A percentile compares a stretch with the other conserved stretches of the same genome.
Conservation (phyloP, 768 basidiomycete genomes). For the Hericium erinaceus region DNA sequence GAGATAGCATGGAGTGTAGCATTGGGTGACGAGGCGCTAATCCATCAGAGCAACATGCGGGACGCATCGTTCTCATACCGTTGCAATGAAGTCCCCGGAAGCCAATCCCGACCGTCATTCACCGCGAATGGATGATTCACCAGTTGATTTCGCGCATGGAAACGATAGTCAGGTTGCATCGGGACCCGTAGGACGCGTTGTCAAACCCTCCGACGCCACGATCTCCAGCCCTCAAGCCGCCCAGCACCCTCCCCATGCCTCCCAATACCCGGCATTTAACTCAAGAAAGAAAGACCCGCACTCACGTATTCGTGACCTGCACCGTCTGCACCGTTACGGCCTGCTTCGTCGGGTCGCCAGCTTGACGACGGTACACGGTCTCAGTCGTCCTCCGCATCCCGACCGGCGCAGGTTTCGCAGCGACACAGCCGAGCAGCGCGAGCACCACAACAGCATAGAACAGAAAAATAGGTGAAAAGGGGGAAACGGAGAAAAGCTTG, state of each 20-base stretch:
- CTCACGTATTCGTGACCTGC: constrained; percentile 32
- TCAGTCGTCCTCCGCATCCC: background rate
- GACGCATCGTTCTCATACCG: background rate
- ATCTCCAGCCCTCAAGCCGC: too few species aligned
- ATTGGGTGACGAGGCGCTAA: background rate
- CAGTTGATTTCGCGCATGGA: too few species aligned
- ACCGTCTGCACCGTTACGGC: constrained; percentile 29
- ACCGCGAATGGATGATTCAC: too few species aligned
- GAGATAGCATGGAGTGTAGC: background rate
- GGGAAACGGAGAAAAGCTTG: constrained; percentile 2
- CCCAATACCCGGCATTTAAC: too few species aligned
- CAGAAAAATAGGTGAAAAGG: background rate
- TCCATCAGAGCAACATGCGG: background rate
- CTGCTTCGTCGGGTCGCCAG: constrained; percentile 18
- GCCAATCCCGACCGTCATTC: too few species aligned
- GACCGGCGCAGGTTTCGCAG: background rate
- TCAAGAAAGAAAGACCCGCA: background rate
- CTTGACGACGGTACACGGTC: constrained; percentile 11
- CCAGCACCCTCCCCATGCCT: too few species aligned
- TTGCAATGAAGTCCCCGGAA: too few species aligned
- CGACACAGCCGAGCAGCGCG: constrained; percentile 2
- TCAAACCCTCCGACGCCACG: too few species aligned
- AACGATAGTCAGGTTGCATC: too few species aligned
- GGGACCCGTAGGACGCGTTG: too few species aligned
- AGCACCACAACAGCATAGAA: background rate